A percentile compares a stretch with the other conserved stretches of the same genome.
These are phyloP conservation scores for Metschnikowia santaceciliae DNA, from an alignment of 805 yeast genomes.

Conservation along the genomic window DNA sequence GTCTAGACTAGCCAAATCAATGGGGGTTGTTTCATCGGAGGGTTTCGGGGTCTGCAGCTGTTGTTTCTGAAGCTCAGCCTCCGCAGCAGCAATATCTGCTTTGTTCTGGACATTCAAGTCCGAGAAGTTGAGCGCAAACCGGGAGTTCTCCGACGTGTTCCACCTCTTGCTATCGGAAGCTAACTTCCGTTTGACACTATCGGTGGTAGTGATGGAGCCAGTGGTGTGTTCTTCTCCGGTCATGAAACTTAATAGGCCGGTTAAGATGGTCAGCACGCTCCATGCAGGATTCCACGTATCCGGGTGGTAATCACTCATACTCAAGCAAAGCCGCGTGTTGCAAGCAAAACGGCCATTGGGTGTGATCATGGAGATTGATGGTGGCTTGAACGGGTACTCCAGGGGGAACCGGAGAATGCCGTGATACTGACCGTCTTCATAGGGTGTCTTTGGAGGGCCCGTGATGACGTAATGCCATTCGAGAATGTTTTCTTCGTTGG, in stretches of 20 bases:
- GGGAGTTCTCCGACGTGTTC: constrained; percentile 51
- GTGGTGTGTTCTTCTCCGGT: constrained; percentile 82
- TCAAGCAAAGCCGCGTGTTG: constrained; percentile 76
- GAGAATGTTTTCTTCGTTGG: constrained; percentile 79
- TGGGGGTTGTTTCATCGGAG: constrained; percentile 14
- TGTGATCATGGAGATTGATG: constrained; percentile 82
- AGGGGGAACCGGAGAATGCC: constrained; percentile 80
- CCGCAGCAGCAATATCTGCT: constrained; percentile 23
- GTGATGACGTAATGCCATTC: constrained; percentile 93
- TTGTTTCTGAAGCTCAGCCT: constrained; percentile 15
- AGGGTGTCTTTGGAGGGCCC: constrained; percentile 90
- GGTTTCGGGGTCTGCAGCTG: constrained; percentile 6
- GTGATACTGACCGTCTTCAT: constrained; percentile 82
- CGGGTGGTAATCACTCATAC: constrained; percentile 95
- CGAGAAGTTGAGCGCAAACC: constrained; percentile 64
- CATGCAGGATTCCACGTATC: constrained; percentile 96
- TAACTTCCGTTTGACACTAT: constrained; percentile 47
- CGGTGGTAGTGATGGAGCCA: constrained; percentile 71
- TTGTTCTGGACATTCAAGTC: constrained; percentile 52
- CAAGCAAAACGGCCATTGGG: constrained; percentile 86
- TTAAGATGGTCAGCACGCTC: constrained; percentile 85
- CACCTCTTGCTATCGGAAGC: constrained; percentile 61
- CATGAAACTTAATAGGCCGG: constrained; percentile 88
- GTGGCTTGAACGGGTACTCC: constrained; percentile 90
- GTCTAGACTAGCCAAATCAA: constrained; percentile 43